These are phyloP conservation scores for Dentipellis fragilis DNA, from an alignment of 768 basidiomycete species.

Conservation along the genomic window DNA sequence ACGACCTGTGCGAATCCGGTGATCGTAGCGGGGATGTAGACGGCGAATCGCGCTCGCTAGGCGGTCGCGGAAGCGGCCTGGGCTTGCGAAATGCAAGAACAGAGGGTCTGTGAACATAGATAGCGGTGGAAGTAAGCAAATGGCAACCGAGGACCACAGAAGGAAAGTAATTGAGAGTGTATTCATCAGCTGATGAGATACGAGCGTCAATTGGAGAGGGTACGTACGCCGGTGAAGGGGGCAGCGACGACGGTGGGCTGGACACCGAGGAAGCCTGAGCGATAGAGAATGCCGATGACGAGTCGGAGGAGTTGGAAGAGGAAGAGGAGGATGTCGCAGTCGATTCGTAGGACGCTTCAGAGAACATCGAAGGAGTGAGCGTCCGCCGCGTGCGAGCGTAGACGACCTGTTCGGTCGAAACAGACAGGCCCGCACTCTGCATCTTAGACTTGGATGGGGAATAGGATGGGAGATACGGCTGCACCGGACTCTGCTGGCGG, in stretches of 20 bases:
- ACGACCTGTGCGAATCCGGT: neutral
- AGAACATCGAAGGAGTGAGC: conserved; percentile 6
- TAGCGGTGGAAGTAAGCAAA: too few relatives aligned
- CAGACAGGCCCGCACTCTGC: neutral
- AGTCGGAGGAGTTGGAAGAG: conserved; percentile 4
- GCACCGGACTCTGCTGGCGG: neutral
- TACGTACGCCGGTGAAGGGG: conserved; percentile 11
- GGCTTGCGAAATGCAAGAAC: neutral
- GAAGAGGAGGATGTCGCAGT: neutral
- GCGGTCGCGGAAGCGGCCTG: neutral
- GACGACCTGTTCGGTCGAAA: neutral
- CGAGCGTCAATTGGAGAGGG: neutral
- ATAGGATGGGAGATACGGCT: neutral
- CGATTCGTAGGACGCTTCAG: conserved; percentile 7
- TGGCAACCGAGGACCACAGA: too few relatives aligned
- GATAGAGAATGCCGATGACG: neutral
- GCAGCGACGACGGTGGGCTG: conserved; percentile 7
- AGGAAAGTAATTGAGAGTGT: neutral
- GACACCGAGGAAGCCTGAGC: neutral
- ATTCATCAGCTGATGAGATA: neutral
- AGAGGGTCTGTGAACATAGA: neutral
- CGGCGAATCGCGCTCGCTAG: neutral
- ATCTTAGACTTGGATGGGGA: neutral
- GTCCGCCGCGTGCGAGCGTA: conserved; percentile 5
- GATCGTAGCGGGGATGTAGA: neutral